phyloP scores from a whole-genome alignment of 192 early-diverging fungal genomes.

The Rhizophagus clarus region DNA sequence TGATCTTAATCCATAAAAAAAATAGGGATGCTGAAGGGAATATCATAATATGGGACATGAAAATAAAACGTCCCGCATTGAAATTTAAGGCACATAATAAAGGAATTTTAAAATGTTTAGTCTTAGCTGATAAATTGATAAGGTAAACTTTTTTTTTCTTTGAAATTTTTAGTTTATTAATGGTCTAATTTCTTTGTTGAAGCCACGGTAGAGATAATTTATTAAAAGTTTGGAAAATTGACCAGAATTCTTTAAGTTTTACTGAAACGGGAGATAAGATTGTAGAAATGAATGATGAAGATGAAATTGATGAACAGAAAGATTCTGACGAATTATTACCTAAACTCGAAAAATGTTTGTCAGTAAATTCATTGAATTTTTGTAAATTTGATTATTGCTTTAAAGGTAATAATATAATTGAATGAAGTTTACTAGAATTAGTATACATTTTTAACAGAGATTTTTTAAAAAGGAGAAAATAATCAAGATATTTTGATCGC shows the following conservation, averaged over 20 bases:
- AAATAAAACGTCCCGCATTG: background rate
- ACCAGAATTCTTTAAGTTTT: constrained; percentile 25
- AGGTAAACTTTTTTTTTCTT: constrained; percentile 14
- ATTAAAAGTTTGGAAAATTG: constrained; percentile 43
- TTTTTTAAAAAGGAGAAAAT: background rate
- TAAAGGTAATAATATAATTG: constrained; percentile 9
- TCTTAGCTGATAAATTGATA: constrained; percentile 17
- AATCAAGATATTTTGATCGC: constrained; percentile 2
- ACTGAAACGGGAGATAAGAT: background rate
- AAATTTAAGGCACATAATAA: constrained; percentile 29
- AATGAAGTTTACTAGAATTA: background rate
- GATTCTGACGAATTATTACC: background rate
- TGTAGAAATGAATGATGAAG: background rate
- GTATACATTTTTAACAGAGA: background rate
- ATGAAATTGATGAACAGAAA: background rate
- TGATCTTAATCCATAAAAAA: constrained; percentile 3
- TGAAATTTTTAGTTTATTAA: background rate
- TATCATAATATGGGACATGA: constrained; percentile 22
- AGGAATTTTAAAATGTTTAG: constrained; percentile 2
- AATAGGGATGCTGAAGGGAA: constrained; percentile 5
- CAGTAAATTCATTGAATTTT: constrained; percentile 45
- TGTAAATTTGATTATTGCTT: constrained; percentile 39
- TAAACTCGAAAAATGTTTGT: constrained; percentile 32
- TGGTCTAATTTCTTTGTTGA: background rate
- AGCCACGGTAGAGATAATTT: constrained; percentile 47